Evolutionary conservation across 148 eudicot species (phyloP), one percentile per base, ranked within the genome.

Genomic region (Heliosperma pusillum): DNA sequence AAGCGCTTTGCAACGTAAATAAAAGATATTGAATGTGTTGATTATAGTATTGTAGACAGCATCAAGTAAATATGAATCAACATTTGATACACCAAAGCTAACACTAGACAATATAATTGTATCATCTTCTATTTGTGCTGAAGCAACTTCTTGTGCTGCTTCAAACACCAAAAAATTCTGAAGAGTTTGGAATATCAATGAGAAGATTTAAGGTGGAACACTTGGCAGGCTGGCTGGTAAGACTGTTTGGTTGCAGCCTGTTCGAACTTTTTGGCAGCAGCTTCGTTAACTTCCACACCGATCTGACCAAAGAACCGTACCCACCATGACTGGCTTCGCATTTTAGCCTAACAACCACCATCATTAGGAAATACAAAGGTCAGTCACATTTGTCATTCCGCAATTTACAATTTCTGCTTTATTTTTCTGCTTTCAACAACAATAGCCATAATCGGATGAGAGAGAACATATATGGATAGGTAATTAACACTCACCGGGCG

Each of bases 251-350:
- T 44, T 42, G 96, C 91, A 36, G 91, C 96, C 82, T 89, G 90
- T 68, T 94, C 98, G 59, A 91, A 94, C 78, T 89, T 94, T 79
- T 91, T 91, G 12, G 80, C 70, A 16, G 96, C 95, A 57, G 84
- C 79, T 84, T 94, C 98, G 57, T 94, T 91, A 77, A 89, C 91
- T 79, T 89, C 90, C 77, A 94, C 79, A 60, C 89, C 89, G 17
- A 86, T 88, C 80, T 91, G 91, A 25, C 88, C 83, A 76, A 94
- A 94, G 56, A 83, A 91, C 47, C 88, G 82, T 63, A 73, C 80
- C 98, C 98, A 94, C 98, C 98, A 94, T 11, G 97, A 86, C 33
- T 89, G 84, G 79, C 97, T 94, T 40, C 98, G 86, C 85, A 86
- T 73, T 80, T 94, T 94, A 17, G 98, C 97, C 98, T 94, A 52